These are phyloP conservation scores for Beauveria caledonica DNA, from an alignment of 2,329 filamentous ascomycete species.

Conservation along the genomic window DNA sequence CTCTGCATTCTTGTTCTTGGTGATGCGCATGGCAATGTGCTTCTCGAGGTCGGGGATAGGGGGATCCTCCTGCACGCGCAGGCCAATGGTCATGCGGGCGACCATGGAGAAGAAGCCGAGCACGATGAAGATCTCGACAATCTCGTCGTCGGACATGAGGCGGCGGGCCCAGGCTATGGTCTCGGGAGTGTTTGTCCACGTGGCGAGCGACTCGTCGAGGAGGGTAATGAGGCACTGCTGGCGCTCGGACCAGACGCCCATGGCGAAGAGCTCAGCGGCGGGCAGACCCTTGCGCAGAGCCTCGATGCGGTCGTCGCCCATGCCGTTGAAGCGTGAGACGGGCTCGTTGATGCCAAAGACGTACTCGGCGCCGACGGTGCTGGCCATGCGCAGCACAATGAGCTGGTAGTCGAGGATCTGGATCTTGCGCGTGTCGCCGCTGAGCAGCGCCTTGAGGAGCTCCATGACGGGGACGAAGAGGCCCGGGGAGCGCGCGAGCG, in stretches of 20 bases:
- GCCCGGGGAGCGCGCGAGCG: not conserved
- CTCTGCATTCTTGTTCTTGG: not conserved
- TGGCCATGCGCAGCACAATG: not conserved
- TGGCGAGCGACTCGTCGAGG: not conserved
- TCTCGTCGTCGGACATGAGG: not conserved
- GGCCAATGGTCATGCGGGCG: not conserved
- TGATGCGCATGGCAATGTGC: not conserved
- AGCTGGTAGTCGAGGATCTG: not conserved
- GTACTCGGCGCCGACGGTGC: not conserved
- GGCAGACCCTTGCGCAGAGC: not conserved
- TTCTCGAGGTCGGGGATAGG: not conserved
- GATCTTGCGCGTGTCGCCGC: not conserved
- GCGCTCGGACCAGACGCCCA: not conserved
- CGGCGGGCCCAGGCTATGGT: not conserved
- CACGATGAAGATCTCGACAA: not conserved
- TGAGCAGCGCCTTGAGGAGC: not conserved
- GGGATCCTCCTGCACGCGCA: not conserved
- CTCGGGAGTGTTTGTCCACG: not conserved
- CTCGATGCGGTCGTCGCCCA: not conserved
- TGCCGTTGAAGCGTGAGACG: not conserved
- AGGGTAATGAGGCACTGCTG: not conserved
- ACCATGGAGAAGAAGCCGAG: not conserved
- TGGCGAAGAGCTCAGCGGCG: not conserved
- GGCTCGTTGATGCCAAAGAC: not conserved
- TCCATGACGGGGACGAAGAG: not conserved